Conservation (phyloP, 306 rosid genomes). For the Prunus salicina region DNA sequence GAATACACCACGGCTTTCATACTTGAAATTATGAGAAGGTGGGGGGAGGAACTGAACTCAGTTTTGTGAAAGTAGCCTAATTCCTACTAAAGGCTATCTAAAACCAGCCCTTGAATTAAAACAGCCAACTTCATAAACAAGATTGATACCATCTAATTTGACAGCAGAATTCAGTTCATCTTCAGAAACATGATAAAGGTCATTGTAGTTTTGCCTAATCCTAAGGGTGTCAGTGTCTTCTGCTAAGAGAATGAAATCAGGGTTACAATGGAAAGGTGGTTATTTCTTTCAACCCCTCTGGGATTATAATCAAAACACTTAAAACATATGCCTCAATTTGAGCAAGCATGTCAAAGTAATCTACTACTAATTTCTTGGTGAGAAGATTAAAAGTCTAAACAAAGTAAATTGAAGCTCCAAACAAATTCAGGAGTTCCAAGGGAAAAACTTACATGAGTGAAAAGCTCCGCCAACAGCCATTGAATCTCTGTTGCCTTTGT, state of each 20-base stretch:
- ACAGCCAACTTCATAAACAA: no score
- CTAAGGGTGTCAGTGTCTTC: neutral
- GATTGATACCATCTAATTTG: neutral
- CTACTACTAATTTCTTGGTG: neutral
- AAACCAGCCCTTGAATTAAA: no score
- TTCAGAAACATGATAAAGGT: neutral
- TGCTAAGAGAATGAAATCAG: neutral
- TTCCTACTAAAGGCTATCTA: no score
- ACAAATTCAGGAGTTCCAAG: neutral
- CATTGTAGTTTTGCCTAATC: neutral
- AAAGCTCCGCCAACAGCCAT: conserved; percentile 20
- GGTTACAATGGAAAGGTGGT: neutral
- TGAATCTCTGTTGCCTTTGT: conserved; percentile 44
- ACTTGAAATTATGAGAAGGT: neutral
- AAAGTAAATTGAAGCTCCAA: neutral
- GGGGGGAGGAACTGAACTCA: neutral
- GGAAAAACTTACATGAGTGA: conserved; percentile 37
- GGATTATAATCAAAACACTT: neutral
- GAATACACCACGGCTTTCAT: neutral
- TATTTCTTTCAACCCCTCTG: neutral
- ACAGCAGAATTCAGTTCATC: neutral
- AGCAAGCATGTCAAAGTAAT: neutral
- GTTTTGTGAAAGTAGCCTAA: neutral
- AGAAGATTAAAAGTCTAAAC: neutral
- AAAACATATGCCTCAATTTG: neutral